Evolutionary conservation across 1,284 basidiomycete species (phyloP).

Genomic region (Apiotrichum gracile): DNA sequence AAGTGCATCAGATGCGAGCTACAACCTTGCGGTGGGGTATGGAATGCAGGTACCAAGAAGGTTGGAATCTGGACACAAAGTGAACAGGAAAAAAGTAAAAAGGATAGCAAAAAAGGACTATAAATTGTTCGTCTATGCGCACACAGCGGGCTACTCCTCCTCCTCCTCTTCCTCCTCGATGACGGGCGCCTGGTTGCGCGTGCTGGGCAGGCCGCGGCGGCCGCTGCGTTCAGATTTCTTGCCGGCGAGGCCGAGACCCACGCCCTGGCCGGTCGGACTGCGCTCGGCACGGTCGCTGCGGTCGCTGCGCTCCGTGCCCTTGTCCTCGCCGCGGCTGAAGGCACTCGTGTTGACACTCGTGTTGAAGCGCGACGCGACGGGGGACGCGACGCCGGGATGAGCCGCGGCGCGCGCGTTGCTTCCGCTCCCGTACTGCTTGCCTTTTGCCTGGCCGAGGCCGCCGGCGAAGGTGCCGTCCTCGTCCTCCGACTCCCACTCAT

Average conservation of each 20-base stretch:
- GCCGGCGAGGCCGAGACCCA: neutral
- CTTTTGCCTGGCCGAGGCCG: conserved; percentile 43
- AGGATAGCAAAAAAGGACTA: neutral
- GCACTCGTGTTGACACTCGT: neutral
- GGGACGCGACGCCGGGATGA: neutral
- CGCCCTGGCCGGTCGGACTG: neutral
- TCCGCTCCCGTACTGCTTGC: neutral
- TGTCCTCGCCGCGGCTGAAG: conserved; percentile 4
- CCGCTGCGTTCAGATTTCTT: neutral
- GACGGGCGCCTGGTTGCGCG: conserved; percentile 2
- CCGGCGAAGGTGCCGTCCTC: conserved; percentile 33
- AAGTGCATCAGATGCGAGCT: neutral
- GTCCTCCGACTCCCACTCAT: conserved; percentile 49
- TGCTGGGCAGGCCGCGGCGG: neutral
- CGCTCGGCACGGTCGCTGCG: too few relatives aligned
- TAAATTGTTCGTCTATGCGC: neutral
- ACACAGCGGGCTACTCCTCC: neutral
- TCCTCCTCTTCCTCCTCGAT: conserved; percentile 5
- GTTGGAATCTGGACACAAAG: too few relatives aligned
- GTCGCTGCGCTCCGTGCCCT: too few relatives aligned
- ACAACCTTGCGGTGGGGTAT: neutral
- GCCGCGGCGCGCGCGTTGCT: neutral
- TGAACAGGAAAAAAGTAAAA: too few relatives aligned
- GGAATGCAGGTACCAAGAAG: too few relatives aligned
- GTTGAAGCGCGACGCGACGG: neutral